Base-by-base conservation (phyloP, 495 filamentous ascomycete species). In the Parmelia sp. region DNA sequence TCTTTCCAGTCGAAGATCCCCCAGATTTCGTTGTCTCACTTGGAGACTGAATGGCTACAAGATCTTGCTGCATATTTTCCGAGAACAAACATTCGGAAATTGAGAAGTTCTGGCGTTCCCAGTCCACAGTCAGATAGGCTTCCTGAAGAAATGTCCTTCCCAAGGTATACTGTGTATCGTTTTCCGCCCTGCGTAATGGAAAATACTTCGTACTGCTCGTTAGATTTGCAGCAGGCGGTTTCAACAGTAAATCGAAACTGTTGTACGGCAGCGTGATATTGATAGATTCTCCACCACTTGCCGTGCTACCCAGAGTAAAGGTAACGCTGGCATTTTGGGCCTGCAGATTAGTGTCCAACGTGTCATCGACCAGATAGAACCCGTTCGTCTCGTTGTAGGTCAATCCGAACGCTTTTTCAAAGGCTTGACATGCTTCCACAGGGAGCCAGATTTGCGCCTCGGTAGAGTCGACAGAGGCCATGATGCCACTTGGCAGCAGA, bases 121-220 rank as follows among this genome's bases (percentile, higher is more conserved):
- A 72, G 60, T 72, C 71, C 19, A 71, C 68, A 57, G 44, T 66
- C 7, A 72, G 65, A 62, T 72, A 72, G 47, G 83, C 78, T 75
- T 85, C 83, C 69, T 86, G 83, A 21, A 85, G 70, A 60, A 86
- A 85, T 17, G 77, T 76, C 33, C 83, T 73, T 7, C 83, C 83
- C 4, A 86, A 74, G 0, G 78, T 82, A 69, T 82, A 85, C 64
- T 85, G 83, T 0, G 71, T 75, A 17, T 76, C 71, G 65, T 84
- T 80, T 33, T 70, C 71, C 17, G 78, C 80, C 31, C 79, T 71
- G 56, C 76, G 76, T 17, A 86, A 70, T 1, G 83, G 82, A 61
- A 85, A 86, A 64, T 85, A 86, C 35, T 68, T 69, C 7, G 72
- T 73, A 9, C 60, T 69, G 33, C 73, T 71, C 0, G 71, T 57